phyloP scores from a whole-genome alignment of 345 rosid species.

The Salix caprea region DNA sequence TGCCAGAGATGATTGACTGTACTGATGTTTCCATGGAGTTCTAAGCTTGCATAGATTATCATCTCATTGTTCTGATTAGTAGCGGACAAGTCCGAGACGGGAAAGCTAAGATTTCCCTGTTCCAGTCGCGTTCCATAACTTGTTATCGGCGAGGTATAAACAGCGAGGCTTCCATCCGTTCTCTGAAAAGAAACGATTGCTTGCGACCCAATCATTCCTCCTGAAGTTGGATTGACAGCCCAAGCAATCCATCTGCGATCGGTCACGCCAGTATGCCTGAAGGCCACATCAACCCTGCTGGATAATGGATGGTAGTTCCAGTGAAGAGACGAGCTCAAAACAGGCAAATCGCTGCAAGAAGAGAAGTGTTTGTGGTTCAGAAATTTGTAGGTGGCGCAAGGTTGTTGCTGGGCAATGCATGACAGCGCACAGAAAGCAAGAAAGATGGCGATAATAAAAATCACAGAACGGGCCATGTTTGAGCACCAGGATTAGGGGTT shows the following conservation, averaged over 20 bases:
- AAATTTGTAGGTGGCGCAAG: background rate
- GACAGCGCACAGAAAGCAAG: too few species aligned
- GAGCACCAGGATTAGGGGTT: too few species aligned
- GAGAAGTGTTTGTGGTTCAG: background rate
- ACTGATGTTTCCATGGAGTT: background rate
- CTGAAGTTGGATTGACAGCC: background rate
- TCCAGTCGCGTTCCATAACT: too few species aligned
- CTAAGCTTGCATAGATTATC: background rate
- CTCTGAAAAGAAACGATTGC: background rate
- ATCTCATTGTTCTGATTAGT: background rate
- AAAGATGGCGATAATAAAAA: too few species aligned
- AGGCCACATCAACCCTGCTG: background rate
- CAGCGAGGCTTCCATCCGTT: background rate
- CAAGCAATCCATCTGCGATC: background rate
- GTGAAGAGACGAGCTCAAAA: background rate
- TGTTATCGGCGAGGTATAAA: background rate
- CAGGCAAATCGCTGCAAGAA: background rate
- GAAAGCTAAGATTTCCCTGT: background rate
- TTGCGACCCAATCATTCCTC: slow-evolving; percentile 2
- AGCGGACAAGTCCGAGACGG: background rate
- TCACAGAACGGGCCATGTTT: too few species aligned
- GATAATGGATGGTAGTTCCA: background rate
- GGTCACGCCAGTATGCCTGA: background rate
- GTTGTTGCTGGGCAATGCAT: too few species aligned
- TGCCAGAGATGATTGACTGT: background rate